Conservation (phyloP, 495 filamentous ascomycete species). For the Aspergillus indologenus region DNA sequence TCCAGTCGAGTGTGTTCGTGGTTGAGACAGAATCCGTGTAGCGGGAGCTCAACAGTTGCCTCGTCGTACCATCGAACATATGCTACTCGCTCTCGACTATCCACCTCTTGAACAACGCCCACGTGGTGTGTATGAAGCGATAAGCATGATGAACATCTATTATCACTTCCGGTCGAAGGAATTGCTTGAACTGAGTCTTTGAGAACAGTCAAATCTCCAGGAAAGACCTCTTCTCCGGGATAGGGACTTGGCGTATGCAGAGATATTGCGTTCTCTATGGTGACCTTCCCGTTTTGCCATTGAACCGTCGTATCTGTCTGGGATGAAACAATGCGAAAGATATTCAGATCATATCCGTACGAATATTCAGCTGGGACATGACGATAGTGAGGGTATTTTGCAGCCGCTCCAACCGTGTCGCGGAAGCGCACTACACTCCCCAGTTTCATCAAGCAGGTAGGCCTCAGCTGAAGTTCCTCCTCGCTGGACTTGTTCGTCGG, state of each 20-base stretch:
- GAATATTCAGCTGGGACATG: constrained; percentile 46
- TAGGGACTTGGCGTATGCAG: constrained; percentile 43
- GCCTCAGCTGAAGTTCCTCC: constrained; percentile 19
- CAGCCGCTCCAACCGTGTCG: constrained; percentile 41
- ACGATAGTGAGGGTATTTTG: constrained; percentile 45
- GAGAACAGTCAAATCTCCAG: constrained; percentile 55
- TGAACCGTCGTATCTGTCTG: constrained; percentile 48
- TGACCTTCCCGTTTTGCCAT: constrained; percentile 59
- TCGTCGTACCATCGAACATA: constrained; percentile 52
- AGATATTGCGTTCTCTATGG: constrained; percentile 36
- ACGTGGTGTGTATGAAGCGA: constrained; percentile 31
- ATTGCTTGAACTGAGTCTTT: constrained; percentile 35
- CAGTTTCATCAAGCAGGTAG: constrained; percentile 33
- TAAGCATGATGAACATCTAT: neutral
- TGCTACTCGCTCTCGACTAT: constrained; percentile 51
- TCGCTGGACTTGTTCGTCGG: constrained; percentile 11
- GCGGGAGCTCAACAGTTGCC: constrained; percentile 38
- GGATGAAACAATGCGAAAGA: constrained; percentile 46
- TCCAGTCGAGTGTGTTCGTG: constrained; percentile 39
- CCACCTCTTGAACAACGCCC: constrained; percentile 58
- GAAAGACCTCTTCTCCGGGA: constrained; percentile 53
- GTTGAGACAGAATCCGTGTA: constrained; percentile 25
- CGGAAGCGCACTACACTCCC: constrained; percentile 45
- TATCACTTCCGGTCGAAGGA: neutral
- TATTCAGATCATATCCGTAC: constrained; percentile 58